Evolutionary conservation across 2,329 filamentous ascomycete genomes (phyloP).

Genomic region (Coniochaeta sp.): DNA sequence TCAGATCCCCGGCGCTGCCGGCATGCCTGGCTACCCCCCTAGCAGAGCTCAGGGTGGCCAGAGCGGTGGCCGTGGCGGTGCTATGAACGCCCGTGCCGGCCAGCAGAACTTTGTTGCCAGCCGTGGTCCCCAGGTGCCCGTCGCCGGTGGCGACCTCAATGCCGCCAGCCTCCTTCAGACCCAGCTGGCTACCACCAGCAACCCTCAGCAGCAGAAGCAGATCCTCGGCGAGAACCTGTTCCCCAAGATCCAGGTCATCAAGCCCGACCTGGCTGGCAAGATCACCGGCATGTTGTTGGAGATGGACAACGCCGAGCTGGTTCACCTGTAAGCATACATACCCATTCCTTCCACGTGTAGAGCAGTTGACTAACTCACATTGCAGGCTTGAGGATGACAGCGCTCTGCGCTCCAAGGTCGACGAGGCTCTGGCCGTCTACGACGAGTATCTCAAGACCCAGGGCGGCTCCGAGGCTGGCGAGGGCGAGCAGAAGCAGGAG

Average conservation of each 20-base stretch:
- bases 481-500: conserved; percentile 42
- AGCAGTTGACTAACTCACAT: conserved; percentile 5
- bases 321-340: conserved; percentile 74
- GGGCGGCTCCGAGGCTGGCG: conserved; percentile 10
- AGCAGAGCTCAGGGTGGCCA: conserved; percentile 38
- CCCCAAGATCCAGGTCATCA: conserved; percentile 93
- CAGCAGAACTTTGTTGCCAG: conserved; percentile 32
- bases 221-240: conserved; percentile 96
- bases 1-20: conserved; percentile 39
- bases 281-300: conserved; percentile 99
- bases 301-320: conserved; percentile 94
- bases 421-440: conserved; percentile 94
- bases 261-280: conserved; percentile 95
- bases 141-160: conserved; percentile 29
- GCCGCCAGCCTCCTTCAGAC: conserved; percentile 42
- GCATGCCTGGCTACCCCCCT: conserved; percentile 50
- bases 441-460: conserved; percentile 98
- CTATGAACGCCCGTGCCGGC: conserved; percentile 27
- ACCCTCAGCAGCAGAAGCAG: conserved; percentile 87
- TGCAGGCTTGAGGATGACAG: conserved; percentile 79
- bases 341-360: not conserved
- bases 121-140: conserved; percentile 33
- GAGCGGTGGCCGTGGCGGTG: conserved; percentile 30
- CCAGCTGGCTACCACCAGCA: conserved; percentile 45
- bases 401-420: conserved; percentile 89